A percentile compares a stretch with the other conserved stretches of the same genome.
phyloP scores from a whole-genome alignment of 768 basidiomycete genomes.

The Trametes maxima region DNA sequence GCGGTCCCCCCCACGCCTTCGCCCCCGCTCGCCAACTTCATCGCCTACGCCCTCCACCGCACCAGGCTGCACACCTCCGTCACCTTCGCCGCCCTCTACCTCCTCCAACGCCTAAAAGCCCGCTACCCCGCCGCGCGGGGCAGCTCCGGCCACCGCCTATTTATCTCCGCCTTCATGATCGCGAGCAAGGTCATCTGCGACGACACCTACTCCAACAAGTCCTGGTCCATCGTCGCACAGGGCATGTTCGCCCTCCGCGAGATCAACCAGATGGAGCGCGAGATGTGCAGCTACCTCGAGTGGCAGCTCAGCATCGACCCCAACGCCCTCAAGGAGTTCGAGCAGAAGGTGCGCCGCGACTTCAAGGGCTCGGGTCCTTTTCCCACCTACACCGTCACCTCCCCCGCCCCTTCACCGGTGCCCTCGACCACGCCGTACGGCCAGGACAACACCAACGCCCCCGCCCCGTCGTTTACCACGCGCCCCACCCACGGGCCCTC shows the following conservation, averaged over 20 bases:
- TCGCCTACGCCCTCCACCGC: slow-evolving; percentile 86
- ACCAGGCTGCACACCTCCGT: slow-evolving; percentile 64
- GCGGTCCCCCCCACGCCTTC: slow-evolving; percentile 50
- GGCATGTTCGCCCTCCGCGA: slow-evolving; percentile 73
- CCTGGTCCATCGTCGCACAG: slow-evolving; percentile 65
- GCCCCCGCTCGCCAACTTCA: slow-evolving; percentile 72
- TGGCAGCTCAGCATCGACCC: slow-evolving; percentile 86
- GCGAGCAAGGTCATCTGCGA: slow-evolving; percentile 75
- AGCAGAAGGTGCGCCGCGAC: slow-evolving; percentile 59
- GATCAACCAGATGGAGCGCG: slow-evolving; percentile 96
- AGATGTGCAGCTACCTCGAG: slow-evolving; percentile 92
- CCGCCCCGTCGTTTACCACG: slow-evolving; percentile 29
- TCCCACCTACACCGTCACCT: slow-evolving; percentile 62
- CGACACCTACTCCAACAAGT: slow-evolving; percentile 71
- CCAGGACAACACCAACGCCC: slow-evolving; percentile 6
- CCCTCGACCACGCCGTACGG: slow-evolving; percentile 33
- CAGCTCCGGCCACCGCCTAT: slow-evolving; percentile 86
- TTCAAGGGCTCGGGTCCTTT: slow-evolving; percentile 60
- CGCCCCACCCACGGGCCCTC: slow-evolving; percentile 20
- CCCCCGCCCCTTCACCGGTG: slow-evolving; percentile 38
- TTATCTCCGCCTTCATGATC: slow-evolving; percentile 94
- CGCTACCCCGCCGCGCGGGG: slow-evolving; percentile 92
- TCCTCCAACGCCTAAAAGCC: slow-evolving; percentile 83
- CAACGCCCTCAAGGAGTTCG: slow-evolving; percentile 59
- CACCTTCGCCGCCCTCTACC: slow-evolving; percentile 61